These are phyloP conservation scores for Fomes fomentarius DNA, from an alignment of 1,284 basidiomycete genomes.

Conservation along the genomic window DNA sequence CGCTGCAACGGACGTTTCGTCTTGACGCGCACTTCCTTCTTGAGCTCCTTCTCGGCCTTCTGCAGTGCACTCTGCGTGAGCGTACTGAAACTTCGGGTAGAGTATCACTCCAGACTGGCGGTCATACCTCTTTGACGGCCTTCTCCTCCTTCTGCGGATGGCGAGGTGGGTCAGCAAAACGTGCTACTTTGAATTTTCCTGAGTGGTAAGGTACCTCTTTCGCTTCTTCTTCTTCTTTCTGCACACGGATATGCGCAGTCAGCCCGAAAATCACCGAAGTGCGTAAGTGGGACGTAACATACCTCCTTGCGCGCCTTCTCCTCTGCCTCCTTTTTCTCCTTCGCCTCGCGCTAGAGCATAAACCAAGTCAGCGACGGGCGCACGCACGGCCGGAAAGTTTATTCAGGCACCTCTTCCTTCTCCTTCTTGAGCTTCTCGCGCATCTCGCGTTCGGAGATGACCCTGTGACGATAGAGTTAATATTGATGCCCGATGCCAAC, in stretches of 20 bases:
- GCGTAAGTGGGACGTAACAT: constrained; percentile 14
- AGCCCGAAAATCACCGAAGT: constrained; percentile 6
- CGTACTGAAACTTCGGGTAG: background rate
- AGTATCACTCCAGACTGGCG: background rate
- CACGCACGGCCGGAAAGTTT: background rate
- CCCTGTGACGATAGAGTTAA: constrained; percentile 39
- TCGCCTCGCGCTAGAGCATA: constrained; percentile 62
- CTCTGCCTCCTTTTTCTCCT: constrained; percentile 69
- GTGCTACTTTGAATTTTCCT: constrained; percentile 2
- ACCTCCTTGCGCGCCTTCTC: constrained; percentile 47
- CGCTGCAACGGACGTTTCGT: constrained; percentile 51
- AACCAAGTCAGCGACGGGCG: constrained; percentile 22
- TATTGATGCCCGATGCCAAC: constrained; percentile 10
- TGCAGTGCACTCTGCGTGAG: constrained; percentile 14
- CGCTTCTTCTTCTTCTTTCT: constrained; percentile 56
- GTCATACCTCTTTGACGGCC: constrained; percentile 52
- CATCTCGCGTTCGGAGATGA: constrained; percentile 77
- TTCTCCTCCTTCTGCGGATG: constrained; percentile 49
- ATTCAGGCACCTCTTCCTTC: constrained; percentile 71
- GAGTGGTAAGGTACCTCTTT: constrained; percentile 35
- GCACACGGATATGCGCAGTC: background rate
- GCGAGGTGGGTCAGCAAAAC: background rate
- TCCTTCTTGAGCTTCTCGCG: constrained; percentile 82
- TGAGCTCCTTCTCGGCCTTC: constrained; percentile 38
- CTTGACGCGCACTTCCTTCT: constrained; percentile 55